Evolutionary conservation across 2,329 filamentous ascomycete species (phyloP).

Genomic region (Aspergillus pseudoviridinutans): DNA sequence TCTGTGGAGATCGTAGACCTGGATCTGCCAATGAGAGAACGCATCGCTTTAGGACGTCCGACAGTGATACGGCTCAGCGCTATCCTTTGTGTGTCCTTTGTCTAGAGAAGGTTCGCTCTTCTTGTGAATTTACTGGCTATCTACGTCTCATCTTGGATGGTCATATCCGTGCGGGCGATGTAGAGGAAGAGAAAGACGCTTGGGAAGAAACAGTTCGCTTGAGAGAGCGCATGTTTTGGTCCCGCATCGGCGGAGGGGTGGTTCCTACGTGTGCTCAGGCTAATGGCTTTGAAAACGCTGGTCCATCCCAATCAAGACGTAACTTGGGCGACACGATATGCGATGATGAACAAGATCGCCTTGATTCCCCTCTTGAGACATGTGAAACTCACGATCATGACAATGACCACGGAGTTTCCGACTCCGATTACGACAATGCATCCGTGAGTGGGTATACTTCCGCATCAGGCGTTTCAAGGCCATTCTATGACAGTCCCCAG

Average conservation of each 20-base stretch:
- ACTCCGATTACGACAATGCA: neutral
- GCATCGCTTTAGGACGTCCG: constrained; percentile 84
- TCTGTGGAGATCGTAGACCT: constrained; percentile 81
- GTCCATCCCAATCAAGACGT: constrained; percentile 1
- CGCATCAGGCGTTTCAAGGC: neutral
- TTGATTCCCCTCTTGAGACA: constrained; percentile 1
- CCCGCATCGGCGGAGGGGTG: constrained; percentile 85
- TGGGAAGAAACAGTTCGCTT: constrained; percentile 94
- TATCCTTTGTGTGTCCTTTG: constrained; percentile 92
- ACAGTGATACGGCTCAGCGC: constrained; percentile 78
- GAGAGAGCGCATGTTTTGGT: constrained; percentile 96
- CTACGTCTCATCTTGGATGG: constrained; percentile 88
- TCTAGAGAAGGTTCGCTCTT: constrained; percentile 74
- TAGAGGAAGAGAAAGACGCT: constrained; percentile 77
- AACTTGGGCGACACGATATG: neutral
- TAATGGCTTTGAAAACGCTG: constrained; percentile 18
- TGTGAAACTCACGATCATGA: constrained; percentile 5
- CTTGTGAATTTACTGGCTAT: constrained; percentile 90
- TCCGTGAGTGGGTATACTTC: constrained; percentile 1
- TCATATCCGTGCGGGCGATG: constrained; percentile 78
- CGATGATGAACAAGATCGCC: neutral
- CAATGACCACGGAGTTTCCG: neutral
- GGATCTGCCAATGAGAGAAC: constrained; percentile 68
- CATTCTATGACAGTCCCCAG: neutral
- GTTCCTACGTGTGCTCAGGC: constrained; percentile 57